Evolutionary conservation across 345 rosid genomes (phyloP), one percentile per base, ranked within the genome.

Genomic region (Eucalyptus erythrocorys): DNA sequence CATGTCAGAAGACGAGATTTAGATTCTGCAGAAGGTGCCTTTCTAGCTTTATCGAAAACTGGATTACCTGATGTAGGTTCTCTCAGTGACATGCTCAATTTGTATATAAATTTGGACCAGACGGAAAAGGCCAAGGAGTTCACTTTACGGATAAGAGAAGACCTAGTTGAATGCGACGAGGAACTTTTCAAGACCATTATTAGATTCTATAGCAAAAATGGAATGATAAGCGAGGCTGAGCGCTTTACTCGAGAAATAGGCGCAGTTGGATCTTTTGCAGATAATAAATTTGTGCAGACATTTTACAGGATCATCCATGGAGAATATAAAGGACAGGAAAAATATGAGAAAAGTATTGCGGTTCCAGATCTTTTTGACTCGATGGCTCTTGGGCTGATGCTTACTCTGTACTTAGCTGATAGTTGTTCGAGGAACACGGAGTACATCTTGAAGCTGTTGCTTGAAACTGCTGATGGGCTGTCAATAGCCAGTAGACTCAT

Each of bases 51-150:
- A 87, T 93, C 96, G 40, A 94, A 92, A 86, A 92, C 94, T 86
- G 98, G 97, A 90, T 92, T 89, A 90, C 96, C 97, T 50, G 99
- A 97, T 93, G 92, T 96, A 89, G 92, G 95, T 91, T 94, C 97
- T 91, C 95, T 97, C 90, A 95, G 90, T 86, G 97, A 95, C 91
- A 93, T 97, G 97, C 96, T 96, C 59, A 94, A 87, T 90, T 91
- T 96, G 92, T 96, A 93, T 89, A 32, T 91, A 53, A 93, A 85
- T 85, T 92, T 96, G 91, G 91, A 90, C 87, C 90, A 93, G 91
- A 92, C 87, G 61, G 94, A 92, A 84, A 93, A 94, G 88, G 96
- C 96, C 86, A 94, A 93, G 91, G 89, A 66, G 19, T 95, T 97
- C 91, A 90, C 95, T 87, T 88, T 86, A 87, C 94, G 93, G 90